These are phyloP conservation scores for Fonsecaea pugnacius DNA, from an alignment of 2,329 filamentous ascomycete genomes.

Conservation along the genomic window DNA sequence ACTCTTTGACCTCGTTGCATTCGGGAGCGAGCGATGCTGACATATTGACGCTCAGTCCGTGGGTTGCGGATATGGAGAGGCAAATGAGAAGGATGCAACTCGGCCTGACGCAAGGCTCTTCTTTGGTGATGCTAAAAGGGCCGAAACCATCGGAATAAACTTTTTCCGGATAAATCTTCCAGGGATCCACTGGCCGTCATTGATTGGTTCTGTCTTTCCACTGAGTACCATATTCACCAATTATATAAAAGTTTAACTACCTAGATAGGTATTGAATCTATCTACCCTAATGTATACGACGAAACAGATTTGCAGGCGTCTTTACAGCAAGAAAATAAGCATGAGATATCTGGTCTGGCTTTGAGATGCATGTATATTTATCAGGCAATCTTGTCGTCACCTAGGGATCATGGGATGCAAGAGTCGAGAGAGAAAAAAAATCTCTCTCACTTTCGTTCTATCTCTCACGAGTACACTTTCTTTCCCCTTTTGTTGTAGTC, in stretches of 20 bases:
- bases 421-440: not conserved
- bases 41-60: slow-evolving; percentile 53
- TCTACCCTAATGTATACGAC: too few species aligned
- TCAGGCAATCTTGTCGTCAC: not conserved
- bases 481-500: not conserved
- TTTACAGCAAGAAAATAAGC: too few species aligned
- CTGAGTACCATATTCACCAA: too few species aligned
- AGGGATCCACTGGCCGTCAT: not conserved
- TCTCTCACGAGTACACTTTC: not conserved
- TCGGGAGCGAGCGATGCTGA: slow-evolving; percentile 92
- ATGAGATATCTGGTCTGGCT: not conserved
- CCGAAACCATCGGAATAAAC: not conserved
- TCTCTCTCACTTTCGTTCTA: not conserved
- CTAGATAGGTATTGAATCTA: too few species aligned
- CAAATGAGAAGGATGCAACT: not conserved
- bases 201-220: not conserved
- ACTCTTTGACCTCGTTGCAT: slow-evolving; percentile 97
- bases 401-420: not conserved
- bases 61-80: not conserved
- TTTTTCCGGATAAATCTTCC: not conserved
- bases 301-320: too few species aligned
- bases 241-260: too few species aligned
- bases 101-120: not conserved
- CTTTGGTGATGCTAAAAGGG: not conserved
- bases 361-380: not conserved